phyloP scores from a whole-genome alignment of 495 filamentous ascomycete genomes.

The Bombardia bombarda region DNA sequence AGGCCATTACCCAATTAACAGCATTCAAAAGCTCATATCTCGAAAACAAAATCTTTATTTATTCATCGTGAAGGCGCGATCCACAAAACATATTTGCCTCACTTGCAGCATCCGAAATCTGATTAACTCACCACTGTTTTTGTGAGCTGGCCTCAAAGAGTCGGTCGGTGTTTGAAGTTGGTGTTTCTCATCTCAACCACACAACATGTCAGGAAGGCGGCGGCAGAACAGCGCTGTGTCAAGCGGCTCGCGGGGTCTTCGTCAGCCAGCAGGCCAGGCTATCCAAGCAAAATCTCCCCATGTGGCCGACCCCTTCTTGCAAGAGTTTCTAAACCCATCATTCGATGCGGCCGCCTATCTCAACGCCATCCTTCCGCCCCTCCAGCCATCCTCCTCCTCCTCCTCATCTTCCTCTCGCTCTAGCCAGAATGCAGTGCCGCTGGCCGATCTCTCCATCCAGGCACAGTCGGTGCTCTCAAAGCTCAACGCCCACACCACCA shows the following conservation, averaged over 20 bases:
- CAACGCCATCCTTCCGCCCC: slow-evolving; percentile 63
- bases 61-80: no score
- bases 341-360: slow-evolving; percentile 80
- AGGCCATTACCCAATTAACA: no score
- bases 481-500: slow-evolving; percentile 77
- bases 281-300: slow-evolving; percentile 42
- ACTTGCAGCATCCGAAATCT: no score
- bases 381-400: slow-evolving; percentile 33
- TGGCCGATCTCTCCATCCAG: slow-evolving; percentile 70
- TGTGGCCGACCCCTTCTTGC: slow-evolving; percentile 52
- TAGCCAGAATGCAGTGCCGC: slow-evolving; percentile 45
- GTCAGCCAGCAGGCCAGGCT: slow-evolving; percentile 19
- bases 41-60: no score
- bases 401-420: slow-evolving; percentile 2
- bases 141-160: no score
- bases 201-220: no score
- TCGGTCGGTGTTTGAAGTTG: no score
- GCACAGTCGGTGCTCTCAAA: slow-evolving; percentile 79
- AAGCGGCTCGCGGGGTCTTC: slow-evolving; percentile 11
- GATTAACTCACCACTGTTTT: no score
- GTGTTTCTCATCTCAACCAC: no score
- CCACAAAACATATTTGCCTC: no score
- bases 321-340: slow-evolving; percentile 59
- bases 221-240: slow-evolving; percentile 24
- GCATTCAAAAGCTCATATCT: no score